phyloP scores from a whole-genome alignment of 1,139 yeast species.

The Blastobotrys apis region DNA sequence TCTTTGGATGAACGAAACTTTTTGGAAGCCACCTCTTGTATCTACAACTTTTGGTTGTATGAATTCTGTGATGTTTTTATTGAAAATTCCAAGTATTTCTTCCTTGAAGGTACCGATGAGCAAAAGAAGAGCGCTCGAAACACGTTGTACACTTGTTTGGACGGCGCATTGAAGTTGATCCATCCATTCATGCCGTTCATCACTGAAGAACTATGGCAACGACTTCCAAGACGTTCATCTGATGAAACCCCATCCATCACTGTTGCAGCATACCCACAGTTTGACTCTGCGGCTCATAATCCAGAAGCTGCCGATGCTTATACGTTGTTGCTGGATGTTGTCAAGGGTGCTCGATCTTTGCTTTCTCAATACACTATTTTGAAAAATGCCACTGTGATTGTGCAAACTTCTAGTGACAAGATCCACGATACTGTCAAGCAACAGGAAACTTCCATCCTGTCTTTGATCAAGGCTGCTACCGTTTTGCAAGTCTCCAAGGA shows the following conservation, averaged over 20 bases:
- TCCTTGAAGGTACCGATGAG: conserved; percentile 81
- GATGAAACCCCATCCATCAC: conserved; percentile 70
- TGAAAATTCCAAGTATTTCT: conserved; percentile 91
- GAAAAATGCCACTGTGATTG: conserved; percentile 80
- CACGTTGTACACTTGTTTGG: conserved; percentile 88
- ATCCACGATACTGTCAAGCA: conserved; percentile 52
- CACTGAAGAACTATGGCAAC: conserved; percentile 98
- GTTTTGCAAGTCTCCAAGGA: conserved; percentile 55
- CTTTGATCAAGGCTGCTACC: conserved; percentile 86
- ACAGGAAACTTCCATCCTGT: conserved; percentile 79
- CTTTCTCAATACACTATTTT: conserved; percentile 83
- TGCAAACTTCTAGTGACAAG: conserved; percentile 57
- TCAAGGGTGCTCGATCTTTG: conserved; percentile 88
- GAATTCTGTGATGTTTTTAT: conserved; percentile 96
- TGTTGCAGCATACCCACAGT: conserved; percentile 74
- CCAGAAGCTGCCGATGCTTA: conserved; percentile 65
- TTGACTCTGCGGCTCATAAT: conserved; percentile 56
- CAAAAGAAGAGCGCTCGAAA: conserved; percentile 89
- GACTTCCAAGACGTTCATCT: conserved; percentile 81
- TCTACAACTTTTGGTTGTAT: conserved; percentile 90
- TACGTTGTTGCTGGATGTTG: conserved; percentile 77
- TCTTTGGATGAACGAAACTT: conserved; percentile 82
- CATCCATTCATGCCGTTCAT: conserved; percentile 98
- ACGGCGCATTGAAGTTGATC: conserved; percentile 83
- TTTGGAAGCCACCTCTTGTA: conserved; percentile 77